Base-by-base conservation (phyloP, 108 stramenopile genomes). In the Nitzschia palea region DNA sequence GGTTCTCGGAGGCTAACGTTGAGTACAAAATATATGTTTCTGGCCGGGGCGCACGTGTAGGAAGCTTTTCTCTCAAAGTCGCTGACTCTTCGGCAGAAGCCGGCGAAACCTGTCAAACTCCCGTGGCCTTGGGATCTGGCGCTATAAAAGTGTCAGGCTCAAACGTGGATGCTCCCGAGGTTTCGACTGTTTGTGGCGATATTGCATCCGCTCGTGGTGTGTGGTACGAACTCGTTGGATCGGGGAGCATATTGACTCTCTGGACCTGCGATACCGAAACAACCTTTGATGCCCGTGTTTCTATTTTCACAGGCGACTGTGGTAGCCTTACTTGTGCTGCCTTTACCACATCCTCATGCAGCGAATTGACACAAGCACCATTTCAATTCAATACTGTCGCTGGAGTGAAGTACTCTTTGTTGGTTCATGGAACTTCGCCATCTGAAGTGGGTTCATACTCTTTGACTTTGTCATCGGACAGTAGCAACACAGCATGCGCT, bases 21-120 rank as follows among this genome's bases (percentile, higher is more conserved):
- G 55, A 67, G 34, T 76, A 76, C 35, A 28, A 59, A 15, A 54
- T 76, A 23, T 68, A 59, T 52, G 67, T 76, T 35, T 64, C 67
- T 3, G 74, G 74, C 18, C 4, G 59, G 23, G 55, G 66, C 22
- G 23, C 25, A 1, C 33, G 73, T 15, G 60, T 61, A n/a, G 73
- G 73, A 23, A 66, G 67, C 31, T 74, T 74, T 43, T n/a, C 56
- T 22, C 54, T 74, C 50, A 45, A 37, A 14, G 45, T 73, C 25
- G 58, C 42, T 25, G 71, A 73, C 15, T 26, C 25, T 17, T 40
- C 62, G 1, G 37, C 32, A 5, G 32, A 54, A 37, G 44, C 42
- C 28, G 62, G 55, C 1, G 62, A 56, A 12, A 51, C 42, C 31
- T 71, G 70, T 29, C 25, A 17, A 29, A 43, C 59, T 8, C 15